These are phyloP conservation scores for Penicillium sp. DNA, from an alignment of 2,329 filamentous ascomycete genomes.

Conservation along the genomic window DNA sequence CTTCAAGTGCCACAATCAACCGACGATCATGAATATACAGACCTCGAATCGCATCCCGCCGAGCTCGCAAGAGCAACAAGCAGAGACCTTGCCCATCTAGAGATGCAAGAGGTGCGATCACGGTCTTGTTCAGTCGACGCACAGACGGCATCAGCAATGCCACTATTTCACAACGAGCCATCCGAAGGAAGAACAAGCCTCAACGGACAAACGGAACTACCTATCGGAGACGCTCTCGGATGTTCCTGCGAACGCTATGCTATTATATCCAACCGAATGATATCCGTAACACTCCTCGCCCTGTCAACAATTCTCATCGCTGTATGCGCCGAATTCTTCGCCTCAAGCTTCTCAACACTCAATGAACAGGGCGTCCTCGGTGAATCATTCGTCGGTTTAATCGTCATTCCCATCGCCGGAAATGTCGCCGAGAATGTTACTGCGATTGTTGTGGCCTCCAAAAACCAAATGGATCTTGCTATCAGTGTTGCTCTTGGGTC, in stretches of 20 bases:
- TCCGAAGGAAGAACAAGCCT: background rate
- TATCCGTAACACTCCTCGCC: slow-evolving; percentile 55
- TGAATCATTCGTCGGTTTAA: slow-evolving; percentile 68
- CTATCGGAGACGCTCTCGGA: background rate
- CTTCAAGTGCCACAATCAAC: background rate
- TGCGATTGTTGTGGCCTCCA: slow-evolving; percentile 66
- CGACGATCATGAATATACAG: background rate
- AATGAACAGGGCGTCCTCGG: slow-evolving; percentile 56
- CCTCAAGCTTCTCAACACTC: slow-evolving; percentile 64
- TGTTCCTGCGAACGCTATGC: slow-evolving; percentile 1
- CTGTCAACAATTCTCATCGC: slow-evolving; percentile 65
- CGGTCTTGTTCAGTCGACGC: slow-evolving; percentile 2
- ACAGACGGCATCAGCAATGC: slow-evolving; percentile 5
- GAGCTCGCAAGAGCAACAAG: background rate
- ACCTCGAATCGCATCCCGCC: slow-evolving; percentile 9
- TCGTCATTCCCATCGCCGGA: slow-evolving; percentile 69
- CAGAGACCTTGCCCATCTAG: background rate
- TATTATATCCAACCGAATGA: background rate
- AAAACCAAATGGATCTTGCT: slow-evolving; percentile 74
- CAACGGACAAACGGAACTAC: background rate
- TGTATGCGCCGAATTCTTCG: slow-evolving; percentile 67
- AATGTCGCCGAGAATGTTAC: slow-evolving; percentile 73
- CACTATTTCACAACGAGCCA: background rate
- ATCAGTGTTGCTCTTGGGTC: slow-evolving; percentile 70
- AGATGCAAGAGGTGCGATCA: slow-evolving; percentile 14